Evolutionary conservation across 164 flowering plant species (phyloP).

Genomic region (Nymphaea thermarum): DNA sequence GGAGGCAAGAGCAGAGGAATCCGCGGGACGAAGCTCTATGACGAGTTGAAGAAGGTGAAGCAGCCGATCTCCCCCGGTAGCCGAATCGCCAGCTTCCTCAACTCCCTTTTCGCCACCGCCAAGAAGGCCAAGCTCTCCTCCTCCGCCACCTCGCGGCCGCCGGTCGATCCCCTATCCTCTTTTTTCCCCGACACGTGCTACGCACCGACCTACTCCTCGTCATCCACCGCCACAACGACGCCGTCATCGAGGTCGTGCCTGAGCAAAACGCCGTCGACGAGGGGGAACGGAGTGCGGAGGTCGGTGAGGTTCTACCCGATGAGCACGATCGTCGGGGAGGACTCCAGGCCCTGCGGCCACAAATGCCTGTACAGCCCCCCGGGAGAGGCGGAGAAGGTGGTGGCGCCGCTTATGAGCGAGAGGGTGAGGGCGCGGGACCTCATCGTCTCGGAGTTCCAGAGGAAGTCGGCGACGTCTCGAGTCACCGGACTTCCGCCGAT

Average conservation of each 20-base stretch:
- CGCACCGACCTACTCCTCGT: neutral
- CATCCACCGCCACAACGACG: neutral
- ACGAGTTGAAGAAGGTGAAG: conserved; percentile 69
- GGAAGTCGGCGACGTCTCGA: neutral
- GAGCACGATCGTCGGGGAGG: conserved; percentile 54
- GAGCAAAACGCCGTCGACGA: conserved; percentile 40
- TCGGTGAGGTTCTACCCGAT: conserved; percentile 77
- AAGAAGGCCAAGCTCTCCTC: conserved; percentile 29
- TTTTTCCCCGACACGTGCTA: neutral
- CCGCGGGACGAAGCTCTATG: conserved; percentile 51
- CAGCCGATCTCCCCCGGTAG: conserved; percentile 91
- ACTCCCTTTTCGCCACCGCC: conserved; percentile 46
- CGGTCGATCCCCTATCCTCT: neutral
- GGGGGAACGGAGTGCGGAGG: conserved; percentile 32
- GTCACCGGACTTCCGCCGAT: neutral
- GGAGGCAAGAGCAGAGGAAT: conserved; percentile 15
- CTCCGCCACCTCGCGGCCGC: neutral
- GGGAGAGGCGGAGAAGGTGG: neutral
- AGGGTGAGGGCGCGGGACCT: neutral
- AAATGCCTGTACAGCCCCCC: conserved; percentile 15
- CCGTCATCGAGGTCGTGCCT: conserved; percentile 73
- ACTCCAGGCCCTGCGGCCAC: conserved; percentile 43
- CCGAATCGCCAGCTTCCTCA: conserved; percentile 59
- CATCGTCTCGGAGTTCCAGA: neutral
- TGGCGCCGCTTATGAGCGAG: neutral